Evolutionary conservation across 441 rosid species (phyloP), one percentile per base, ranked within the genome.

Genomic region (Euphorbia neoarborescens): DNA sequence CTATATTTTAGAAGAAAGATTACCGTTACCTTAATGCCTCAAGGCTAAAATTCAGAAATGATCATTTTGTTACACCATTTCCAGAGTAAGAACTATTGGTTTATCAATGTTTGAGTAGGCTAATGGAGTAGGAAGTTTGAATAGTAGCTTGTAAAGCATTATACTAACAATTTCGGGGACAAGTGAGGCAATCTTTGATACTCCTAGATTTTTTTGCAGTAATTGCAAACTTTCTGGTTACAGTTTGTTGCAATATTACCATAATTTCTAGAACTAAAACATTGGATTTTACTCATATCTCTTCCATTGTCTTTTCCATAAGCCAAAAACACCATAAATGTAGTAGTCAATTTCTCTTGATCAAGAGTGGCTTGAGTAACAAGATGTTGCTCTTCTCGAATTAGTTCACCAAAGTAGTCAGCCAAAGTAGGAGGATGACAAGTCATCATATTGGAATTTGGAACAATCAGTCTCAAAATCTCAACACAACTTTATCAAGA

Each of bases 11-110:
- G 28, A 6, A 14, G 28, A 32, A 46, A 7, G 53, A 46, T 25
- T 65, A 24, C 12, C 10, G 0, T 20, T 27, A 44, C 69, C 69
- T 44, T 30, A 14, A 25, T 44, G 38, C 7, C 34, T 11, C 1
- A 65, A 15, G 14, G 56, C 69, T 12, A 65, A 27, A 65, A 65
- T 4, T 56, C 24, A 0, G 37, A 25, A 1, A 65, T 2, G 24
- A 44, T 65, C 57, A 65, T 65, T n/a, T 13, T 65, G 38, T n/a
- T 65, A 37, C 7, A 65, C 69, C 69, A 65, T 65, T 42, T 65
- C 69, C 1, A 22, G 24, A 24, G 38, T 27, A 1, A 27, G 22
- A 25, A 1, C 25, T 6, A 34, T 1, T 0, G n/a, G 57, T 2
- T 4, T 5, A n/a, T 1, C 9, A 7, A 0, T 3, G 48, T 4